A percentile compares a stretch with the other conserved stretches of the same genome.
Conservation (phyloP, 768 basidiomycete genomes). For the Phaeotremella skinneri region DNA sequence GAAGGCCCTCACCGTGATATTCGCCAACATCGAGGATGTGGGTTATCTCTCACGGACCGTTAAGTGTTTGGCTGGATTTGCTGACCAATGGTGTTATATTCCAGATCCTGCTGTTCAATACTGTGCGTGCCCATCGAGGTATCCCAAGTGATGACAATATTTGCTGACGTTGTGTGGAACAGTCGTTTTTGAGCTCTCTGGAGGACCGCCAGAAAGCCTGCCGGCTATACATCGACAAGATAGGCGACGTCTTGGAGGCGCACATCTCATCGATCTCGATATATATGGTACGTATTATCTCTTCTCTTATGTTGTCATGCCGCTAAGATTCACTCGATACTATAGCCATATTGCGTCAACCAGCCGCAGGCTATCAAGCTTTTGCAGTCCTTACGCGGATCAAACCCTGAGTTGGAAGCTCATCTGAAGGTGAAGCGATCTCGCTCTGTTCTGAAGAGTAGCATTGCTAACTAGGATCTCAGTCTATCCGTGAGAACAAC, state of each 20-base stretch:
- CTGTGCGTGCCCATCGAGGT: conserved; percentile 56
- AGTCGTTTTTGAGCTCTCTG: conserved; percentile 77
- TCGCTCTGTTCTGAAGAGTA: not conserved
- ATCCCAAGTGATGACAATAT: not conserved
- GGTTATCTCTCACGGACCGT: not conserved
- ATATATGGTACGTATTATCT: conserved; percentile 64
- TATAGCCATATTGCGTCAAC: conserved; percentile 83
- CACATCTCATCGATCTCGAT: conserved; percentile 74
- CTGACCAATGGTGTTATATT: not conserved
- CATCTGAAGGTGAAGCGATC: conserved; percentile 63
- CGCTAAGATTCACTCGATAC: not conserved
- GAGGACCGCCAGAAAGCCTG: conserved; percentile 90
- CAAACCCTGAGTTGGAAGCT: conserved; percentile 63
- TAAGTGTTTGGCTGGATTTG: not conserved
- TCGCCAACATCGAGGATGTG: conserved; percentile 84
- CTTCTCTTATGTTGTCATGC: not conserved
- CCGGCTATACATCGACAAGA: conserved; percentile 81
- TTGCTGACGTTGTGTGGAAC: not conserved
- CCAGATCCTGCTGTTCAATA: conserved; percentile 74
- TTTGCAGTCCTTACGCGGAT: conserved; percentile 68
- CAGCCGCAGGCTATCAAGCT: conserved; percentile 74
- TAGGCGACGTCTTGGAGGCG: conserved; percentile 76
- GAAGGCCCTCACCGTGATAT: conserved; percentile 77
- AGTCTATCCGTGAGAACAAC: conserved; percentile 71
- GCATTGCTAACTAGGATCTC: not conserved